Evolutionary conservation across 2,329 filamentous ascomycete genomes (phyloP), one percentile per base, ranked within the genome.

Genomic region (Ascochyta koolunga): DNA sequence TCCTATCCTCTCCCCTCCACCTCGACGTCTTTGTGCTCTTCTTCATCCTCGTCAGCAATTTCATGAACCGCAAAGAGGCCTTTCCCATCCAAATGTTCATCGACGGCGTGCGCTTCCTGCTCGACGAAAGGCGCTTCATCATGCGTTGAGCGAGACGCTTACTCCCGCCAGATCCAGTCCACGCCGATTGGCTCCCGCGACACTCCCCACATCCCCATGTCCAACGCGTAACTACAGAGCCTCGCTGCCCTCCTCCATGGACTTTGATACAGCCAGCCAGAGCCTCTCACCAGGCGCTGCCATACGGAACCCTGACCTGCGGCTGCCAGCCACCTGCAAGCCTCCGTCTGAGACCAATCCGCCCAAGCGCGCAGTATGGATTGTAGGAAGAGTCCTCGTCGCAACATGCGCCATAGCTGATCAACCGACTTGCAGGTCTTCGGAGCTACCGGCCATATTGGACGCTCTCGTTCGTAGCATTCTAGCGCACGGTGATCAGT

Each of bases 381-480:
- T 98, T 71, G 91, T 95, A 81, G 71, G 86, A 79, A 79, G 21
- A 19, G 2, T 39, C 41, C 36, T 38, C 49, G 16, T 22, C 21
- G 19, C 16, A n/a, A 21, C 31, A 32, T 13, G 24, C 43, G 16
- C 40, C 40, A 43, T 50, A 50, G 39, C 32, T 55, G 13, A 66
- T 45, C 11, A 19, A 29, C 29, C 39, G 36, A 24, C 11, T 18
- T 16, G 16, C 43, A 68, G 91, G 82, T 98, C 49, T 99, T 97
- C 76, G 95, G 95, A 42, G 93, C 91, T 42, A 97, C 93, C n/a
- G 95, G 95, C 50, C 95, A 99, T 69, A 96, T 98, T 82, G 95
- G 95, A 54, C 88, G 91, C 46, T 96, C 85, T 98, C 18, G 90
- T 93, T 55, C 93, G 95, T 68, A 86, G 85, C 49, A 91, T 90